A percentile compares a stretch with the other conserved stretches of the same genome.
Conservation (phyloP, 1,284 basidiomycete genomes). For the Caloboletus inedulis region DNA sequence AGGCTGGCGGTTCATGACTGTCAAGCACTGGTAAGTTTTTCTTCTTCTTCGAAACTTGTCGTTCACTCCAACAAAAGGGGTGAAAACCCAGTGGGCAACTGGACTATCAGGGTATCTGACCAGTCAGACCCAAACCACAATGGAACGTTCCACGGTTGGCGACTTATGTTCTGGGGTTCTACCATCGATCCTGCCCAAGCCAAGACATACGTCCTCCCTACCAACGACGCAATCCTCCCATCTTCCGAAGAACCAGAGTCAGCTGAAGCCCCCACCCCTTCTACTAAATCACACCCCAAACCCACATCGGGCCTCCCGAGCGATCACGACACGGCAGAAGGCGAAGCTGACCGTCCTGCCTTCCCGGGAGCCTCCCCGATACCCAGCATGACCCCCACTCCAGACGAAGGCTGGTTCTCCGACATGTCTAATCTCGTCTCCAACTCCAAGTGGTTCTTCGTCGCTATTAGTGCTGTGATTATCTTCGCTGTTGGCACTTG, state of each 20-base stretch:
- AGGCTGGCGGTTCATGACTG: constrained; percentile 97
- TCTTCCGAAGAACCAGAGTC: constrained; percentile 39
- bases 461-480: constrained; percentile 66
- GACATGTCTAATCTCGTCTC: constrained; percentile 75
- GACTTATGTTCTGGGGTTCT: constrained; percentile 93
- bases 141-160: constrained; percentile 90
- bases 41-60: background rate
- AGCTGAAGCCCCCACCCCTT: constrained; percentile 37
- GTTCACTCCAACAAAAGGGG: constrained; percentile 59
- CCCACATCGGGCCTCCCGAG: constrained; percentile 87
- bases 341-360: constrained; percentile 67
- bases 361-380: constrained; percentile 47
- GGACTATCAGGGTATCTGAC: constrained; percentile 88
- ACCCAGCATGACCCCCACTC: constrained; percentile 49
- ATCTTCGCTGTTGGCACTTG: constrained; percentile 68
- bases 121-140: constrained; percentile 55
- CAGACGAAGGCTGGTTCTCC: constrained; percentile 86
- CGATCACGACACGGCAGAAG: constrained; percentile 72
- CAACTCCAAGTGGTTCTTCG: constrained; percentile 83
- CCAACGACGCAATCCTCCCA: constrained; percentile 55
- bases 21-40: constrained; percentile 89
- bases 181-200: constrained; percentile 71
- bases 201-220: constrained; percentile 62
- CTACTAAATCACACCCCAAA: constrained; percentile 69
- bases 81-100: constrained; percentile 89